Conservation (phyloP, 495 filamentous ascomycete genomes). For the Penicillium bovifimosum region DNA sequence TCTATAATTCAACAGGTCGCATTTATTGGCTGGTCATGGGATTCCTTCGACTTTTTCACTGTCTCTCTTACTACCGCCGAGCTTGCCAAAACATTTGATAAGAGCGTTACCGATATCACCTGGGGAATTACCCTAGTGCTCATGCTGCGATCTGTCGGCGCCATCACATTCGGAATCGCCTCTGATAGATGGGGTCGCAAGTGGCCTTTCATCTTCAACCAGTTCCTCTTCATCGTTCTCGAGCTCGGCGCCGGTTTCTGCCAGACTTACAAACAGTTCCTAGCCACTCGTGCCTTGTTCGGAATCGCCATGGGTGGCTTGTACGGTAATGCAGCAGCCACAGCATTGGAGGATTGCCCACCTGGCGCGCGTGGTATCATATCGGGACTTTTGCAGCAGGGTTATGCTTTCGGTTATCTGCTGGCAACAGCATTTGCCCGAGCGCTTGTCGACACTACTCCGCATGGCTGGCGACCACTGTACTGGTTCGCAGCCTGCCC, state of each 20-base stretch:
- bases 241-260: slow-evolving; percentile 79
- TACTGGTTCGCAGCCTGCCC: slow-evolving; percentile 84
- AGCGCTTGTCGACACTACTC: slow-evolving; percentile 64
- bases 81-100: slow-evolving; percentile 61
- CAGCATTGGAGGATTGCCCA: slow-evolving; percentile 80
- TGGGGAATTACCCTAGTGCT: slow-evolving; percentile 87
- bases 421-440: slow-evolving; percentile 73
- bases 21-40: slow-evolving; percentile 75
- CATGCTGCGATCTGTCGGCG: slow-evolving; percentile 81
- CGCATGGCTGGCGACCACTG: slow-evolving; percentile 72
- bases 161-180: slow-evolving; percentile 83
- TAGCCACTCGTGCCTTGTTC: slow-evolving; percentile 78
- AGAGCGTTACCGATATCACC: slow-evolving; percentile 69
- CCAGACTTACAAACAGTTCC: slow-evolving; percentile 69
- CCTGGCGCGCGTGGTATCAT: slow-evolving; percentile 67
- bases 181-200: slow-evolving; percentile 80
- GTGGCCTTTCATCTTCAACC: slow-evolving; percentile 84
- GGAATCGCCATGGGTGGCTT: slow-evolving; percentile 86
- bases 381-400: slow-evolving; percentile 79
- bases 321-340: slow-evolving; percentile 83
- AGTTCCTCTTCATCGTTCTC: slow-evolving; percentile 71
- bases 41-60: slow-evolving; percentile 90
- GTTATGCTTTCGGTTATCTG: slow-evolving; percentile 84
- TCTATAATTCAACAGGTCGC: slow-evolving; percentile 30
- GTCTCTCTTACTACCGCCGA: slow-evolving; percentile 69